phyloP scores from a whole-genome alignment of 2,329 filamentous ascomycete species.

The Cordyceps fumosorosea region DNA sequence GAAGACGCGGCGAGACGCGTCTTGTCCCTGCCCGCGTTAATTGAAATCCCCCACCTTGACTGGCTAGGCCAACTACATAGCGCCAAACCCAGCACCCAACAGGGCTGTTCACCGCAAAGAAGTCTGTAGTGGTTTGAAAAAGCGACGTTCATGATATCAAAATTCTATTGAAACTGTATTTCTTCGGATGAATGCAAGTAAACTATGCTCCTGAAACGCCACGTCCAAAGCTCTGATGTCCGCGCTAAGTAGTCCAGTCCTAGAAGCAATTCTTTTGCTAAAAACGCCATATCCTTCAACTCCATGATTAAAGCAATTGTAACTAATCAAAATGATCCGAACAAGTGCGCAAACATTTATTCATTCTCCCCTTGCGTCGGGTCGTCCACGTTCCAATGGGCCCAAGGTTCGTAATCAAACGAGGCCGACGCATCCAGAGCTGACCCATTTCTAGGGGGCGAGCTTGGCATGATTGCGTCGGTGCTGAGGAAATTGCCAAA shows the following conservation, averaged over 20 bases:
- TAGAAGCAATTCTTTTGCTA: not conserved
- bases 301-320: not conserved
- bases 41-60: not conserved
- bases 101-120: not conserved
- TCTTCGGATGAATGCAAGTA: not conserved
- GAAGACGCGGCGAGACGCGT: constrained; percentile 13
- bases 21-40: constrained; percentile 8
- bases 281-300: constrained; percentile 1
- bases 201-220: not conserved
- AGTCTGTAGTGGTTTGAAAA: not conserved
- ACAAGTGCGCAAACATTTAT: not conserved
- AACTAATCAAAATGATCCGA: not conserved
- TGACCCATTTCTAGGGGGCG: constrained; percentile 31
- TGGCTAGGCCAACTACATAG: not conserved
- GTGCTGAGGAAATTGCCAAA: constrained; percentile 43
- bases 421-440: constrained; percentile 12
- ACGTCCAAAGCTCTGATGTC: not conserved
- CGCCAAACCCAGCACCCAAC: too few relatives aligned
- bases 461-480: constrained; percentile 42
- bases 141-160: not conserved
- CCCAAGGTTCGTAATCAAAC: constrained; percentile 24
- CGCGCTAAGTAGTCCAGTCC: not conserved
- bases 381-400: constrained; percentile 11
- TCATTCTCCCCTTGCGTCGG: not conserved
- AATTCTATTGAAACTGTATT: not conserved